Conservation (phyloP, 768 basidiomycete genomes). For the Suillus plorans region DNA sequence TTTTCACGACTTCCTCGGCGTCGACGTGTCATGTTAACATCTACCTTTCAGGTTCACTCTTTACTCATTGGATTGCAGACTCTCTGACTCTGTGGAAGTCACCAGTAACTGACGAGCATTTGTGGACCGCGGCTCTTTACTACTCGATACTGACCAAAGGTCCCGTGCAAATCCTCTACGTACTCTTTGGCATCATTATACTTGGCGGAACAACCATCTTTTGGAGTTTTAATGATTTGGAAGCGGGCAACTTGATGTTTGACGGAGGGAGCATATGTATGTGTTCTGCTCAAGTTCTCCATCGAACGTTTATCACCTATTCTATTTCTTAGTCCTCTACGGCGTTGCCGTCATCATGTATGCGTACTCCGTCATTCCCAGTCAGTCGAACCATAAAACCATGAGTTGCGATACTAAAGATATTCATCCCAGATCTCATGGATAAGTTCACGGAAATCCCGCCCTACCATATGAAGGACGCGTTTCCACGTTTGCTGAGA, state of each 20-base stretch:
- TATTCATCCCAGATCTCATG: slow-evolving; percentile 46
- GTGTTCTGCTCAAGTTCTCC: slow-evolving; percentile 26
- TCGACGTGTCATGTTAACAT: background rate
- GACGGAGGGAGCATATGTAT: slow-evolving; percentile 86
- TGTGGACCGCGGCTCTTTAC: slow-evolving; percentile 82
- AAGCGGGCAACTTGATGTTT: slow-evolving; percentile 87
- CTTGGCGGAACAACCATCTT: slow-evolving; percentile 68
- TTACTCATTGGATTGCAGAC: slow-evolving; percentile 94
- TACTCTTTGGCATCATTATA: slow-evolving; percentile 53
- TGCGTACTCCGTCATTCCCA: slow-evolving; percentile 73
- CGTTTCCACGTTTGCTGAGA: slow-evolving; percentile 64
- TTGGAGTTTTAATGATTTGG: slow-evolving; percentile 75
- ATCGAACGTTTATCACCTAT: slow-evolving; percentile 7
- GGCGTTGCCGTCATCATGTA: slow-evolving; percentile 71
- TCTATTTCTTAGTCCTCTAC: slow-evolving; percentile 61
- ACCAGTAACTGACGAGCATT: slow-evolving; percentile 78
- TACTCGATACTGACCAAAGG: slow-evolving; percentile 76
- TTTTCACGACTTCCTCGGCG: background rate
- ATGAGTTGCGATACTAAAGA: slow-evolving; percentile 10
- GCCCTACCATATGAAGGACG: slow-evolving; percentile 46
- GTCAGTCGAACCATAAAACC: slow-evolving; percentile 42
- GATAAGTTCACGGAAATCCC: slow-evolving; percentile 62
- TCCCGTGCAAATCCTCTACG: slow-evolving; percentile 54
- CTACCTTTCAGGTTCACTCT: slow-evolving; percentile 59
- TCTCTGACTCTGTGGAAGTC: slow-evolving; percentile 88